phyloP scores from a whole-genome alignment of 495 filamentous ascomycete species.

The Acidomyces sp. region DNA sequence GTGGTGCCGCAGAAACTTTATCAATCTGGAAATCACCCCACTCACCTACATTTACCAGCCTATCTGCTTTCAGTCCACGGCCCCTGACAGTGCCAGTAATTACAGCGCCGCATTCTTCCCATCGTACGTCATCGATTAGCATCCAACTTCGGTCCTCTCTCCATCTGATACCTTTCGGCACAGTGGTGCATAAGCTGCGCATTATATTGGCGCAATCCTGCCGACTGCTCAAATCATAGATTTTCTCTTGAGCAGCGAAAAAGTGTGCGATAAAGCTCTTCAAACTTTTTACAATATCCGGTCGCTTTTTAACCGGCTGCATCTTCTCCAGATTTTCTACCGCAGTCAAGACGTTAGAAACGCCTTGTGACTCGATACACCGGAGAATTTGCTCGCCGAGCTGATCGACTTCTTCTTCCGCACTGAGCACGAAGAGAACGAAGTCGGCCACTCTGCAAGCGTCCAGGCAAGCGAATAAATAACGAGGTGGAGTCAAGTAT shows the following conservation, averaged over 20 bases:
- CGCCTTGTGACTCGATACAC: slow-evolving; percentile 80
- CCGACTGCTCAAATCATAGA: slow-evolving; percentile 68
- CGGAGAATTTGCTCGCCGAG: slow-evolving; percentile 69
- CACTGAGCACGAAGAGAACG: slow-evolving; percentile 68
- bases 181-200: slow-evolving; percentile 75
- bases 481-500: slow-evolving; percentile 59
- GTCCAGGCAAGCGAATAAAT: slow-evolving; percentile 65
- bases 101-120: slow-evolving; percentile 44
- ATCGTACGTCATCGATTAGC: slow-evolving; percentile 69
- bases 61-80: slow-evolving; percentile 72
- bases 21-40: slow-evolving; percentile 94
- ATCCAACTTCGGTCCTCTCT: slow-evolving; percentile 91
- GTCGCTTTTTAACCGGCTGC: slow-evolving; percentile 61
- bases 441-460: slow-evolving; percentile 83
- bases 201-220: slow-evolving; percentile 85
- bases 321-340: slow-evolving; percentile 46
- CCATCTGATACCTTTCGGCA: slow-evolving; percentile 85
- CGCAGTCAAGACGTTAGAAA: slow-evolving; percentile 70
- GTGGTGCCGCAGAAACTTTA: slow-evolving; percentile 62
- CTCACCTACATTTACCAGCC: slow-evolving; percentile 80
- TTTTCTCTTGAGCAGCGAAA: slow-evolving; percentile 76
- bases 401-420: slow-evolving; percentile 68
- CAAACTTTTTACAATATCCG: slow-evolving; percentile 62
- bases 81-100: slow-evolving; percentile 83
- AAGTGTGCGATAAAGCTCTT: slow-evolving; percentile 88